phyloP scores from a whole-genome alignment of 176 grass and related monocot genomes.

The Cocos nucifera region DNA sequence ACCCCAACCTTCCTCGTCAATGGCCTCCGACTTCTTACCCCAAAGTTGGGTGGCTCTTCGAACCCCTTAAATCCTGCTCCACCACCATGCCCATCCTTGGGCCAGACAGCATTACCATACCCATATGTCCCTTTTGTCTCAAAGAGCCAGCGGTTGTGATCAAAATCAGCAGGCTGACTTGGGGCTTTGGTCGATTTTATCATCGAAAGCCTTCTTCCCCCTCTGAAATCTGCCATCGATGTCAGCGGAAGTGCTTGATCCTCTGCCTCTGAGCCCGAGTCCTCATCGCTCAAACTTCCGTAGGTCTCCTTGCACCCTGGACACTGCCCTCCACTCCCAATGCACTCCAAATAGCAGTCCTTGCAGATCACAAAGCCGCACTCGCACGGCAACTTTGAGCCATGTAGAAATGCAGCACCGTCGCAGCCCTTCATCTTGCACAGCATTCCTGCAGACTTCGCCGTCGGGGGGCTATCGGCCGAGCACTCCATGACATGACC shows the following conservation, averaged over 20 bases:
- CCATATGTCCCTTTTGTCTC: conserved; percentile 98
- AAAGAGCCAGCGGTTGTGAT: conserved; percentile 84
- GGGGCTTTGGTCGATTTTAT: conserved; percentile 69
- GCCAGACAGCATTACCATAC: conserved; percentile 92
- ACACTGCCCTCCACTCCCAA: conserved; percentile 36
- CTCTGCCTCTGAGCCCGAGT: conserved; percentile 31
- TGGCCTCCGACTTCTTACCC: conserved; percentile 44
- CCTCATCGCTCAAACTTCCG: conserved; percentile 22
- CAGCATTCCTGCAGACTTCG: conserved; percentile 36
- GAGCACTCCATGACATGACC: conserved; percentile 50
- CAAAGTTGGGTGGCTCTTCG: conserved; percentile 78
- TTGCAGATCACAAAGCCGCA: conserved; percentile 85
- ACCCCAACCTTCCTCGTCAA: conserved; percentile 74
- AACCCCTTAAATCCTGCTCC: conserved; percentile 49
- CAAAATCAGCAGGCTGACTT: conserved; percentile 51
- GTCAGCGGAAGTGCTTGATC: conserved; percentile 47
- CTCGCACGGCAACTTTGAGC: conserved; percentile 42
- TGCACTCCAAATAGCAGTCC: conserved; percentile 75
- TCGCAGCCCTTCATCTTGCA: conserved; percentile 94
- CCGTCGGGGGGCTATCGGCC: not conserved
- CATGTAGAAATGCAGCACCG: conserved; percentile 32
- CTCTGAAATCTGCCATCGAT: conserved; percentile 33
- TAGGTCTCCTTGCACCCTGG: conserved; percentile 85
- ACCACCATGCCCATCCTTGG: conserved; percentile 34
- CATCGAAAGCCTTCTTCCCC: conserved; percentile 32